Evolutionary conservation across 2,329 filamentous ascomycete species (phyloP), one percentile per base, ranked within the genome.

Genomic region (Pseudocercospora pini-densiflorae): DNA sequence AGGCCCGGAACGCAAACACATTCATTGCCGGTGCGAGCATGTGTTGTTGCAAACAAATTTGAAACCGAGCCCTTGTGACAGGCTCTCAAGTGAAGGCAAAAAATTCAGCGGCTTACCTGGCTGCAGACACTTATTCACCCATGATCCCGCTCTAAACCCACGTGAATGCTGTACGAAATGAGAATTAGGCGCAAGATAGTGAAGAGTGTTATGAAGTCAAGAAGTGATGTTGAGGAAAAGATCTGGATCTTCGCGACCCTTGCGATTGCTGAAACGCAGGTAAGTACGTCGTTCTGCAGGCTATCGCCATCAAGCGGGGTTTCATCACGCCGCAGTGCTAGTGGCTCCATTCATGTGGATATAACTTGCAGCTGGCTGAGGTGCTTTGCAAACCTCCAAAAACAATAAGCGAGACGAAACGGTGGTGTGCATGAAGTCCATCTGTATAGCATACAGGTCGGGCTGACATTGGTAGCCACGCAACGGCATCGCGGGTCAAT

Each of bases 101-200:
- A 33, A 33, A 27, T 23, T 21, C 29, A 5, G 27, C 27, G 45
- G 33, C 61, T 63, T 43, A 63, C 61, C 61, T 57, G 29, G 21
- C 51, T 27, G 23, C 12, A 10, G 21, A 36, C 29, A 29, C 61
- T 29, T 63, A 63, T 63, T 63, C 61, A 57, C 51, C 61, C 61
- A 63, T 63, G 61, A 55, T 63, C 45, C 21, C 16, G 27, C 23
- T 24, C 16, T 4, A 31, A 8, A 12, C 27, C 12, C 23, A n/a
- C 12, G 51, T 55, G 51, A 19, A 55, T 31, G 51, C 51, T 27
- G 27, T n/a, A 29, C 16, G 16, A 55, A 33, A 55, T 55, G 51
- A n/a, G 51, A 19, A 33, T 31, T 7, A 55, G 51, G 23, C 10
- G 51, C 27, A 27, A 10, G 24, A 29, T 27, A 5, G 24, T 54